Evolutionary conservation across 768 basidiomycete genomes (phyloP).

Genomic region (Pleurotus giganteus): DNA sequence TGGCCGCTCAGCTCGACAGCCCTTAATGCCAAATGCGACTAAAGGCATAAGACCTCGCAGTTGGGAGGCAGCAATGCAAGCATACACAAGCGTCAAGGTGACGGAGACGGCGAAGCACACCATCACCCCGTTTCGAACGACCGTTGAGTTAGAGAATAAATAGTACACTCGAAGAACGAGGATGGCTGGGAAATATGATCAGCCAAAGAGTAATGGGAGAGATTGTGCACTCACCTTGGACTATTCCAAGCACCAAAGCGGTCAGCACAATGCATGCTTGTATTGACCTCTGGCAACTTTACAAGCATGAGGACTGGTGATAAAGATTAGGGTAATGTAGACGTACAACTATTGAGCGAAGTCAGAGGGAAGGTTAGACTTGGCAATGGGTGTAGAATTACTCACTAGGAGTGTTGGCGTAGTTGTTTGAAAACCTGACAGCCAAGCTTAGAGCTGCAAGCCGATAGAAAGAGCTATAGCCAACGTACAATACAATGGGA

Average conservation of each 20-base stretch:
- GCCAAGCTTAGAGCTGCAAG: neutral
- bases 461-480: neutral
- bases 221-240: slow-evolving; percentile 28
- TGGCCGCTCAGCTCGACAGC: slow-evolving; percentile 32
- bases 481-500: slow-evolving; percentile 19
- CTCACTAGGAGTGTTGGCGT: slow-evolving; percentile 25
- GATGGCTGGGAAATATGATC: slow-evolving; percentile 25
- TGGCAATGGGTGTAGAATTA: too few relatives aligned
- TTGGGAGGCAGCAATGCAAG: slow-evolving; percentile 19
- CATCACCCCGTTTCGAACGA: slow-evolving; percentile 26
- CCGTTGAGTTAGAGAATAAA: slow-evolving; percentile 31
- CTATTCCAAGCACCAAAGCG: slow-evolving; percentile 26
- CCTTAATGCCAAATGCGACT: slow-evolving; percentile 16
- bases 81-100: slow-evolving; percentile 27
- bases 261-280: slow-evolving; percentile 23
- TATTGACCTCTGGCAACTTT: slow-evolving; percentile 28
- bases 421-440: slow-evolving; percentile 22
- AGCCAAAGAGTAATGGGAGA: neutral
- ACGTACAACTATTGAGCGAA: slow-evolving; percentile 20
- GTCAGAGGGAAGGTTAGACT: neutral
- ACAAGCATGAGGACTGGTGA: slow-evolving; percentile 2
- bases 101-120: slow-evolving; percentile 26
- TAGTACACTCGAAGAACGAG: slow-evolving; percentile 40
- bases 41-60: slow-evolving; percentile 15
- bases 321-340: slow-evolving; percentile 9